Conservation (phyloP, 2,329 filamentous ascomycete genomes). For the Fusarium pilosicola region DNA sequence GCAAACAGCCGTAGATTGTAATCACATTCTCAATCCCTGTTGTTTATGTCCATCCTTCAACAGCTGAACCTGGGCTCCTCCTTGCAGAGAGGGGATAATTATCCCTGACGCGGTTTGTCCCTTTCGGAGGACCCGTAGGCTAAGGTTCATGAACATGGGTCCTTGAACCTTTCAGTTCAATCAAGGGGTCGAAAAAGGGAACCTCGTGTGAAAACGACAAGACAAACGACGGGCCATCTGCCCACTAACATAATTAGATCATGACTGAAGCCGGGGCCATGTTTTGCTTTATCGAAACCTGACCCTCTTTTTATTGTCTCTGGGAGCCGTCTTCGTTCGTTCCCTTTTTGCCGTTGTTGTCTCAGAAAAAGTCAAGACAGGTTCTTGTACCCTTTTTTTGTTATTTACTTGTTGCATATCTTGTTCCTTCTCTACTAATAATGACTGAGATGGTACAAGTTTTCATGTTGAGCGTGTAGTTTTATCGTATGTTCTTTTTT, state of each 20-base stretch:
- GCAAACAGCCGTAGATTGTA: constrained; percentile 7
- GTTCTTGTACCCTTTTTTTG: constrained; percentile 27
- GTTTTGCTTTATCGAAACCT: constrained; percentile 16
- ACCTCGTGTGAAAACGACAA: constrained; percentile 28
- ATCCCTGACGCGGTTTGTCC: constrained; percentile 24
- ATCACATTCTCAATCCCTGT: constrained; percentile 12
- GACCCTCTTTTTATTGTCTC: constrained; percentile 38
- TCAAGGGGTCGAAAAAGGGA: constrained; percentile 26
- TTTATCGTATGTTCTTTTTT: constrained; percentile 14
- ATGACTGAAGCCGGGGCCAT: constrained; percentile 15
- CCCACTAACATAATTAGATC: constrained; percentile 37
- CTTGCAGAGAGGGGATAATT: background rate
- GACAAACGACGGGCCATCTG: constrained; percentile 16
- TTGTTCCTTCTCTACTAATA: constrained; percentile 11
- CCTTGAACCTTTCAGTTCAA: constrained; percentile 8
- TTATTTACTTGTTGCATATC: background rate
- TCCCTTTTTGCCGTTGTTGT: constrained; percentile 10
- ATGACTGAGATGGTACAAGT: constrained; percentile 29
- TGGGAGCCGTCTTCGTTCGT: constrained; percentile 28
- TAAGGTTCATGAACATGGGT: constrained; percentile 11
- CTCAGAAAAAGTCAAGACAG: constrained; percentile 29
- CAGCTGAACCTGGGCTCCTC: constrained; percentile 1
- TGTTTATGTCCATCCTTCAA: background rate
- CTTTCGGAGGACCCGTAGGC: constrained; percentile 24
- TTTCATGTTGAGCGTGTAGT: constrained; percentile 19